Base-by-base conservation (phyloP, 805 yeast species). In the Yarrowia sp. region DNA sequence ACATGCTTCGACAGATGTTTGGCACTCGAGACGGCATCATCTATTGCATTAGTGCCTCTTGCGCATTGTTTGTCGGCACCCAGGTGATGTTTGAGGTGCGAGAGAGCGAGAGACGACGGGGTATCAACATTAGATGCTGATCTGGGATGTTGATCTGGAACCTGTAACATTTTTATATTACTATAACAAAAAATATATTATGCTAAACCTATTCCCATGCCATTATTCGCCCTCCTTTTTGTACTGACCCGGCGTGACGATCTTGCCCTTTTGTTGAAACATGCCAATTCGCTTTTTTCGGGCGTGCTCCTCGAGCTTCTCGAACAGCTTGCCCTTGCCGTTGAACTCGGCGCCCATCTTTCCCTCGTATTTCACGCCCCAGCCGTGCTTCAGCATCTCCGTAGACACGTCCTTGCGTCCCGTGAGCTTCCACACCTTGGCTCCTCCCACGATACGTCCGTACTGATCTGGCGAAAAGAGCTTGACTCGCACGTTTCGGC, bases 1-100 rank as follows among this genome's bases (percentile, higher is more conserved):
- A 80, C 41, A 78, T 93, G 66, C 75, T 93, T 21, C 69, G 72
- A 19, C 92, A 86, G 61, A 85, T 93, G 82, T 82, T 91, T 68
- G 77, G 81, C 24, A 90, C 98, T 0, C 72, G 77, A 16, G 77
- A 79, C 9, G 98, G 98, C 0, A 70, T 88, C 38, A 67, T 70
- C 55, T 76, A 72, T 56, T 74, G 75, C 21, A 87, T 90, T 68
- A 81, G 88, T 61, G 84, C 96, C 4, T 84, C 88, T 63, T 70
- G 72, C 3, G 82, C 88, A 64, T 77, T 94, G 41, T 94, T 88
- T 73, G 85, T 90, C 16, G 98, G 88, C 2, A 86, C 84, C 0
- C 98, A 93, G 73, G 87, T 91, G 18, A 94, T 94, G 98, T 92
- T 91, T 75, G 98, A 94, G 73, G 74, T 88, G 63, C 81, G 99